Evolutionary conservation across 345 rosid species (phyloP), one percentile per base, ranked within the genome.

Genomic region (Populus davidiana): DNA sequence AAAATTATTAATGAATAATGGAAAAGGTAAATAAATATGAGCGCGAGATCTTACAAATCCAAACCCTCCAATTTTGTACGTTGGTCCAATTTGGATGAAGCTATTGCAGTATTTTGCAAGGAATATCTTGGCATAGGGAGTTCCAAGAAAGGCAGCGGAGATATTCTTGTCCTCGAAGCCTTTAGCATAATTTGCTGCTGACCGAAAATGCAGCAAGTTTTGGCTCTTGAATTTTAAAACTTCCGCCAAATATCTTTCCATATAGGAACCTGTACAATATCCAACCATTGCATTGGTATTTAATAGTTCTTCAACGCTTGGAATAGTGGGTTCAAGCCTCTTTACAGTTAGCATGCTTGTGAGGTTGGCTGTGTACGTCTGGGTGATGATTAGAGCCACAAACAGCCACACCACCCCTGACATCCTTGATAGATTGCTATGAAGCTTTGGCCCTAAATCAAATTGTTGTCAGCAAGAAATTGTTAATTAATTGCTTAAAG

Each of bases 401-500:
- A 69, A 81, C 35, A 81, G 67, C 84, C 79, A 81, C 35, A 70
- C 81, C 73, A 64, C 64, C 77, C 65, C 56, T 59, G 81, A 49
- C 76, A 78, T 66, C 25, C 81, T 47, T 0, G 85, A 82, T n/a
- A 78, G 59, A 71, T 82, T 82, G 73, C 81, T 78, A 25, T 56
- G 72, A 18, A 82, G 56, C 49, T n/a, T 75, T 43, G 56, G 61
- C 5, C 74, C 85, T 82, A 25, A 0, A 17, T 27, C 6, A 2
- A 21, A 41, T 38, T 44, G 27, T 18, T n/a, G 50, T 23, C 49
- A 70, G 56, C 4, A 39, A 49, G 14, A 4, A 27, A 2, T 47
- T 44, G 27, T 39, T n/a, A 69, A 25, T 7, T 69, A 44, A 13
- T 11, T 41, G 2, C 4, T 10, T 20, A 68, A 4, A 20, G 41